Conservation (phyloP, 345 rosid genomes). For the Lagerstroemia speciosa region DNA sequence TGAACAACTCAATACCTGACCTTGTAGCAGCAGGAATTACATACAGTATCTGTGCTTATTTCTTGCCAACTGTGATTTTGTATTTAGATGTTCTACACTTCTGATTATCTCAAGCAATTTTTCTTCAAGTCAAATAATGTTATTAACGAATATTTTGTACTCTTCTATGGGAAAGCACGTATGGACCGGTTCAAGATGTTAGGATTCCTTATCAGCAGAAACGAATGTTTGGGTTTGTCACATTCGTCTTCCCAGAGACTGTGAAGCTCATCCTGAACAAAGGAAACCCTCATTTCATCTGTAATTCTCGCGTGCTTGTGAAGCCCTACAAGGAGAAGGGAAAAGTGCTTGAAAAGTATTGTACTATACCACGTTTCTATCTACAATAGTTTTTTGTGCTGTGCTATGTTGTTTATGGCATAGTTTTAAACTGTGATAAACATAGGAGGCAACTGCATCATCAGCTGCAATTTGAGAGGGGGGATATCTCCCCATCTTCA, state of each 20-base stretch:
- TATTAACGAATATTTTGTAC: neutral
- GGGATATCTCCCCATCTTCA: conserved; percentile 55
- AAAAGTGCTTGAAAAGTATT: conserved; percentile 63
- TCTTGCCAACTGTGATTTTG: no score
- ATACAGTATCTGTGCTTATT: neutral
- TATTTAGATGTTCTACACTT: neutral
- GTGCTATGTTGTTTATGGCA: conserved; percentile 8
- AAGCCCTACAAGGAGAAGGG: conserved; percentile 99
- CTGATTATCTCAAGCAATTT: neutral
- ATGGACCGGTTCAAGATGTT: conserved; percentile 94
- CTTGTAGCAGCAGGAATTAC: neutral
- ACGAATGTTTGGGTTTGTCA: conserved; percentile 98
- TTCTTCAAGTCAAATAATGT: neutral
- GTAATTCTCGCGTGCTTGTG: conserved; percentile 93
- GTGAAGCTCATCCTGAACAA: conserved; percentile 73
- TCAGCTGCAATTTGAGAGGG: conserved; percentile 73
- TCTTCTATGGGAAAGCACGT: conserved; percentile 38
- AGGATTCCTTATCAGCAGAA: conserved; percentile 98
- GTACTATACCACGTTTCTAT: conserved; percentile 5
- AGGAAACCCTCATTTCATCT: conserved; percentile 93
- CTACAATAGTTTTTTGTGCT: neutral
- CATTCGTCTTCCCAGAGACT: conserved; percentile 73
- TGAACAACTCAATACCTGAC: neutral
- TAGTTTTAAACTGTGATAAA: conserved; percentile 15
- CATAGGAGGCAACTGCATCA: conserved; percentile 72